Conservation (phyloP, 2,329 filamentous ascomycete species). For the Pseudonectria buxi region DNA sequence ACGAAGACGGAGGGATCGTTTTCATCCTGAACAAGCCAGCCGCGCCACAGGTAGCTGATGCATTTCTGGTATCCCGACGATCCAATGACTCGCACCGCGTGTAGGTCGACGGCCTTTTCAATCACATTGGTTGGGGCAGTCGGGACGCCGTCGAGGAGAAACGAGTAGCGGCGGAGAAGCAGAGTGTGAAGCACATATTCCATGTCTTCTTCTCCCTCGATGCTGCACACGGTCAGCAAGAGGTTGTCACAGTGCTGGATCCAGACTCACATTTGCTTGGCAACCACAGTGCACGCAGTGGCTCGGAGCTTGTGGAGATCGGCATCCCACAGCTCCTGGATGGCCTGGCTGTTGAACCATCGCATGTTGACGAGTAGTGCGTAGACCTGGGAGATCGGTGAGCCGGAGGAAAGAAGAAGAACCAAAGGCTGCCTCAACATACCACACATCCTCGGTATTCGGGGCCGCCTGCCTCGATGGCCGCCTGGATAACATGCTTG, state of each 20-base stretch:
- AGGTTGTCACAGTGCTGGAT: too few relatives aligned
- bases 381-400: conserved; percentile 44
- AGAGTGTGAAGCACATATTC: conserved; percentile 73
- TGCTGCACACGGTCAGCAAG: conserved; percentile 42
- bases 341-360: conserved; percentile 74
- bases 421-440: conserved; percentile 11
- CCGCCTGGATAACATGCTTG: conserved; percentile 67
- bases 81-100: conserved; percentile 81
- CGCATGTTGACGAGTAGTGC: conserved; percentile 65
- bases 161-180: conserved; percentile 82
- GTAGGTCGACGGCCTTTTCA: conserved; percentile 87
- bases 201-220: conserved; percentile 76
- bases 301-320: conserved; percentile 75
- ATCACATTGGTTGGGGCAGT: conserved; percentile 79
- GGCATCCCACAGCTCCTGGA: conserved; percentile 84
- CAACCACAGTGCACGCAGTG: conserved; percentile 81
- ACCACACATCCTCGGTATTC: conserved; percentile 72
- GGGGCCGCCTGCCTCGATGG: conserved; percentile 70
- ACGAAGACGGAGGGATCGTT: conserved; percentile 84
- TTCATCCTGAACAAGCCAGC: conserved; percentile 95
- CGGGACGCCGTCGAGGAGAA: conserved; percentile 63
- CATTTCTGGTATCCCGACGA: conserved; percentile 95
- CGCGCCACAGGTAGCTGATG: conserved; percentile 85
- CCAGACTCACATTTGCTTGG: conserved; percentile 60
- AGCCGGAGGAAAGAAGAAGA: background rate